phyloP scores from a whole-genome alignment of 352 stramenopile genomes.

The Phytophthora pini region DNA sequence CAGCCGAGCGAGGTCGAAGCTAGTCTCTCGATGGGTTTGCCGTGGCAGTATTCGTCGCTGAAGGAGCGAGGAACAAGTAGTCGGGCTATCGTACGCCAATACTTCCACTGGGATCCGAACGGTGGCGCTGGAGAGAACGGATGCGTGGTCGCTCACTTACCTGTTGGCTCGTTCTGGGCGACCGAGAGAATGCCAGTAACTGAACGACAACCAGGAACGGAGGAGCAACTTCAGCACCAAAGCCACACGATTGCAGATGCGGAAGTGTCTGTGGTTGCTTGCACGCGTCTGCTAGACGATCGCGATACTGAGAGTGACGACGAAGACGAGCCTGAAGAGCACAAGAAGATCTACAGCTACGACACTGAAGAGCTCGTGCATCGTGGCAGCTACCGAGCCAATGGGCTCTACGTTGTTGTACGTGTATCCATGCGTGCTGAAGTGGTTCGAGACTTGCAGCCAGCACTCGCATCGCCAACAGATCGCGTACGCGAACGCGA shows the following conservation, averaged over 20 bases:
- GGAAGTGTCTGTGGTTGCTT: conserved; percentile 38
- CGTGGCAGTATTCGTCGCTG: conserved; percentile 43
- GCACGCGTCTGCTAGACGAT: conserved; percentile 53
- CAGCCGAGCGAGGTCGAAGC: conserved; percentile 64
- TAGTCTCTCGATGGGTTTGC: conserved; percentile 37
- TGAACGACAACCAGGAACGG: background rate
- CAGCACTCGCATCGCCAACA: conserved; percentile 34
- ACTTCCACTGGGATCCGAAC: conserved; percentile 47
- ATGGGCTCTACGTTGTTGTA: conserved; percentile 60
- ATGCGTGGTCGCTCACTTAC: conserved; percentile 40
- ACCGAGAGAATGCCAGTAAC: conserved; percentile 4
- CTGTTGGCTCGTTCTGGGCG: conserved; percentile 37
- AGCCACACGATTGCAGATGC: background rate
- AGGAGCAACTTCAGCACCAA: background rate
- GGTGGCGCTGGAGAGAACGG: conserved; percentile 17
- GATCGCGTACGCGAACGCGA: conserved; percentile 59
- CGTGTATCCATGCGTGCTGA: conserved; percentile 64
- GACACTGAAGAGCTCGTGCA: conserved; percentile 65
- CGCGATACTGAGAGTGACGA: conserved; percentile 28
- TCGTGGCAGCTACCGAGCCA: conserved; percentile 62
- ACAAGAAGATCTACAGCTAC: conserved; percentile 46
- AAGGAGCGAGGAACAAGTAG: conserved; percentile 23
- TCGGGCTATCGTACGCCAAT: conserved; percentile 37
- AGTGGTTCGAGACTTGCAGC: conserved; percentile 34
- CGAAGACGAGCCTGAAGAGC: conserved; percentile 10